These are phyloP conservation scores for Pseudogymnoascus sp. DNA, from an alignment of 2,329 filamentous ascomycete species.

Conservation along the genomic window DNA sequence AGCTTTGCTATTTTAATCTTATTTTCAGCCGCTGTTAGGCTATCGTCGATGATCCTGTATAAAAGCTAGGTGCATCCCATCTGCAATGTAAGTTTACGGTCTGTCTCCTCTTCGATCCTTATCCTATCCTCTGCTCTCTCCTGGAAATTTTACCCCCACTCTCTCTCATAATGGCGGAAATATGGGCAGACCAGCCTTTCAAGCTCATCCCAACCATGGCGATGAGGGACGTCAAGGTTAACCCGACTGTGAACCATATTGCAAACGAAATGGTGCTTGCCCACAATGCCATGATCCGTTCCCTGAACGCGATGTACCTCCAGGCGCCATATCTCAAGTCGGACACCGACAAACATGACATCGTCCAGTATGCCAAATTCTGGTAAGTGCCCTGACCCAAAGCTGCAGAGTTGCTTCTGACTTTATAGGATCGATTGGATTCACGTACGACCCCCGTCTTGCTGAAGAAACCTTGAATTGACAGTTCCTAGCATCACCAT, in stretches of 20 bases:
- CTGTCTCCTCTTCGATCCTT: background rate
- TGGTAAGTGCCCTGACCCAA: background rate
- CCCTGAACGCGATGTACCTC: conserved; percentile 32
- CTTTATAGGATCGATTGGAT: background rate
- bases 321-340: conserved; percentile 33
- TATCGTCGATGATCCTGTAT: background rate
- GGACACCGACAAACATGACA: conserved; percentile 29
- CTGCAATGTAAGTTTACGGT: background rate
- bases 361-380: conserved; percentile 17
- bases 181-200: conserved; percentile 21
- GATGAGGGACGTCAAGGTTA: background rate
- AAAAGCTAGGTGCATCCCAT: background rate
- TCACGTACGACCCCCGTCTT: conserved; percentile 11
- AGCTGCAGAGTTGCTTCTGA: background rate
- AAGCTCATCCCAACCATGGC: conserved; percentile 16
- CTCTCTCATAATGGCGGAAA: conserved; percentile 15
- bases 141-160: background rate
- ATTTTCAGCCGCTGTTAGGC: background rate
- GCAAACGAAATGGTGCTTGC: conserved; percentile 30
- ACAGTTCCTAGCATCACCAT: conserved; percentile 34
- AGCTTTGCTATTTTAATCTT: background rate
- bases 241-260: conserved; percentile 13
- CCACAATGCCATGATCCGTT: conserved; percentile 33
- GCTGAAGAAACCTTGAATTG: conserved; percentile 27
- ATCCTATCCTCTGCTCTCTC: background rate